Base-by-base conservation (phyloP, 208 protist genomes). In the Crithidia thermophila region DNA sequence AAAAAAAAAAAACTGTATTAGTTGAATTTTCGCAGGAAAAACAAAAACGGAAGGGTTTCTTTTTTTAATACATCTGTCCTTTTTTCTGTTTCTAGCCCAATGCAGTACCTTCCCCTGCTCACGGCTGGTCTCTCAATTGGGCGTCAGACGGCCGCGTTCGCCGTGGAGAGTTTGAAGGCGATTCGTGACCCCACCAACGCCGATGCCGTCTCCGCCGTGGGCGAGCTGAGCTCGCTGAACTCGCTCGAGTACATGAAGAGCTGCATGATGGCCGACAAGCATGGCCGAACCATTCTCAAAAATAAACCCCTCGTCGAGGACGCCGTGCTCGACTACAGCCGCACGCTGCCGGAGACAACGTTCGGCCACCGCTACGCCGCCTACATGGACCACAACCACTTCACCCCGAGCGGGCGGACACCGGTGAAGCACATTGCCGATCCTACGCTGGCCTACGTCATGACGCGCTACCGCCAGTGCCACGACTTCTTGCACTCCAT, bases 391-490 rank as follows among this genome's bases (percentile, higher is more conserved):
- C 56, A 67, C 74, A 95, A 95, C 64, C 47, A 83, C 50, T 95
- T 95, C 63, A 78, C 67, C 16, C 90, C 90, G 7, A 88, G 72
- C 53, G 90, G 79, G 34, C 81, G 90, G 8, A 75, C 87, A 14
- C 67, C 82, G 13, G 87, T 93, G 58, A 74, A 49, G 50, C 71
- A 84, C 69, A 84, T 95, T 27, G 68, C 65, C 5, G 90, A 95
- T 63, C 84, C 82, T 20, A 83, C 73, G 5, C 78, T 92, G 47
- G 77, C 79, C 39, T 95, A 95, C 75, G 75, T 95, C 21, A 95
- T 95, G 90, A 91, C 75, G 34, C 82, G 90, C 49, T 89, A 95
- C 56, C 87, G 90, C n/a, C 78, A 95, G 68, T 90, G 79, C 61
- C 90, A 95, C 64, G 90, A 95, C 68, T 95, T 93, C 60, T 43